Evolutionary conservation across 2,329 filamentous ascomycete genomes (phyloP).

Genomic region (Nemania bipapillata): DNA sequence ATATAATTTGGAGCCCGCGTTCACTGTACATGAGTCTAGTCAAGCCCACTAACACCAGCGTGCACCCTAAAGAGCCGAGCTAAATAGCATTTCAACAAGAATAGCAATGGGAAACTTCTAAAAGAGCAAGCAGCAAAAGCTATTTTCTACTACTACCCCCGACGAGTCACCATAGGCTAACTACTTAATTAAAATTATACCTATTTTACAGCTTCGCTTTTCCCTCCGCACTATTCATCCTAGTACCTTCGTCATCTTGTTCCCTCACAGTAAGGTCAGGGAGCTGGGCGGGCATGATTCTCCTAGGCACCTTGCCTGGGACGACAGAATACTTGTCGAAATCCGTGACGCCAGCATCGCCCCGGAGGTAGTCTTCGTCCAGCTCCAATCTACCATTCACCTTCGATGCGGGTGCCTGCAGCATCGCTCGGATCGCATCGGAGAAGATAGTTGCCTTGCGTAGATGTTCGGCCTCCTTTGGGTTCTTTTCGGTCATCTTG

Average conservation of each 20-base stretch:
- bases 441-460: slow-evolving; percentile 79
- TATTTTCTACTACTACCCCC: not conserved
- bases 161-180: not conserved
- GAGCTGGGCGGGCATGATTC: slow-evolving; percentile 80
- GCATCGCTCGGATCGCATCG: slow-evolving; percentile 79
- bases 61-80: no score
- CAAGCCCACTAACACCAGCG: no score
- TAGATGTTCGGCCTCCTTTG: slow-evolving; percentile 66
- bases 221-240: slow-evolving; percentile 70
- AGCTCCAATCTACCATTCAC: slow-evolving; percentile 79
- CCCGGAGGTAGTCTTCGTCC: slow-evolving; percentile 82
- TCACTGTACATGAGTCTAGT: no score
- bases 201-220: slow-evolving; percentile 55
- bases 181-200: no score
- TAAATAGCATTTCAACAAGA: not conserved
- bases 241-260: slow-evolving; percentile 80
- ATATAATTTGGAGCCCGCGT: no score
- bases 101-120: not conserved
- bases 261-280: slow-evolving; percentile 78
- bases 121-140: not conserved
- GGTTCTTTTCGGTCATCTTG: slow-evolving; percentile 40
- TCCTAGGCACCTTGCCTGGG: slow-evolving; percentile 61
- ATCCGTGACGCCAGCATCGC: slow-evolving; percentile 71
- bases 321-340: slow-evolving; percentile 77
- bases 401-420: slow-evolving; percentile 65